These are phyloP conservation scores for Oldenlandia corymbosa DNA, from an alignment of 257 asterid species.

Conservation along the genomic window DNA sequence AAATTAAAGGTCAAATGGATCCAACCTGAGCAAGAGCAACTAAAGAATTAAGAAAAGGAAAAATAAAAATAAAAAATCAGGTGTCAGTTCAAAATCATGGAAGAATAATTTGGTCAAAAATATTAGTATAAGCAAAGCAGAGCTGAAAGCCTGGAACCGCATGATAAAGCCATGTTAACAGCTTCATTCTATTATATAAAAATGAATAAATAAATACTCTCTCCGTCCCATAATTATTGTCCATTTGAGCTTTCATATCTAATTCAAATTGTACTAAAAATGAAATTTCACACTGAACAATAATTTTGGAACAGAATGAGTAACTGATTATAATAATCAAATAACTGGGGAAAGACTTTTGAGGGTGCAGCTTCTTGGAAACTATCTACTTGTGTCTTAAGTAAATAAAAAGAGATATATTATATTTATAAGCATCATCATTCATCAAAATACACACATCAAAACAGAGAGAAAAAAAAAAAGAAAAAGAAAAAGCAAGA, in stretches of 20 bases:
- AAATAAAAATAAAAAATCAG: background rate
- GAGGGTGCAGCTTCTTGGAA: conserved; percentile 3
- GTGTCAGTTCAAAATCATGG: background rate
- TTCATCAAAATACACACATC: background rate
- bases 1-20: too few relatives aligned
- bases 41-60: too few relatives aligned
- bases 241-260: too few relatives aligned
- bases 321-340: background rate
- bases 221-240: too few relatives aligned
- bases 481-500: background rate
- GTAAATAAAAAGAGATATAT: conserved; percentile 13
- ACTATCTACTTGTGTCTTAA: background rate
- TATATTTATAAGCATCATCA: background rate
- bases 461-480: background rate
- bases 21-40: too few relatives aligned
- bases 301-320: too few relatives aligned
- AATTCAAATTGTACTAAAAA: too few relatives aligned
- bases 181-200: background rate
- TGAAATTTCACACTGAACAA: too few relatives aligned
- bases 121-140: background rate
- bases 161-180: conserved; percentile 2
- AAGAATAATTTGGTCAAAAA: background rate
- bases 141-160: conserved; percentile 1
- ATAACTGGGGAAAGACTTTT: background rate
- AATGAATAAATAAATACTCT: too few relatives aligned